Base-by-base conservation (phyloP, 768 basidiomycete species). In the Leccinellum luteum region DNA sequence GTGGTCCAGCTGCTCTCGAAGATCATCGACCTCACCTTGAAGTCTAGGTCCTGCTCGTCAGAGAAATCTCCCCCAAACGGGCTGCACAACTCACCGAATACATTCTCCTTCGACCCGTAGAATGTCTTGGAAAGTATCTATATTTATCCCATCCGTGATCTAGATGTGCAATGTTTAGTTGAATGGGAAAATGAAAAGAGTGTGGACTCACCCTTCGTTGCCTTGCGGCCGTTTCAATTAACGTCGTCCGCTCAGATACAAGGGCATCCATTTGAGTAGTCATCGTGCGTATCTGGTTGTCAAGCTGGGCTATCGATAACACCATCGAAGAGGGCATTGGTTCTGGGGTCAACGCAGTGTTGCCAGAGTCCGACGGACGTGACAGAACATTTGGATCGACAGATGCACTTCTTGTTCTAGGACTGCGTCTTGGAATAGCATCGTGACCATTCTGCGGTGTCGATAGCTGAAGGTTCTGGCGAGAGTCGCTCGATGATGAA, bases 241-340 rank as follows among this genome's bases (percentile, higher is more conserved):
- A 57, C 2, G 61, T 61, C 12, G 68, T 64, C 43, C 77, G 67
- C 56, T 82, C 81, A 13, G 68, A 57, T 34, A 64, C 68, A 32
- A 80, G 75, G 3, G 66, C 68, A 14, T 78, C 74, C 25, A 78
- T 66, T 45, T 72, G 70, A 12, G 67, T 50, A 6, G 71, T 69
- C 48, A 81, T 65, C 0, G 60, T 62, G 9, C 61, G 66, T 48
- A 82, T 72, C 43, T 79, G 74, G 28, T 64, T 63, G 48, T 77
- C 73, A 17, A 81, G 66, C 28, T 70, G 70, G 3, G 59, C 63
- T 48, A 71, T 68, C 12, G 68, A 66, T 34, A 57, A 45, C 53
- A 52, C 41, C 15, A 55, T 61, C 15, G 54, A 47, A 19, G 63
- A 53, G 6, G 67, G 48, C 6, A 48, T 30, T 1, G 51, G 52